Evolutionary conservation across 176 grass and related monocot species (phyloP), one percentile per base, ranked within the genome.

Genomic region (Avena sativa): DNA sequence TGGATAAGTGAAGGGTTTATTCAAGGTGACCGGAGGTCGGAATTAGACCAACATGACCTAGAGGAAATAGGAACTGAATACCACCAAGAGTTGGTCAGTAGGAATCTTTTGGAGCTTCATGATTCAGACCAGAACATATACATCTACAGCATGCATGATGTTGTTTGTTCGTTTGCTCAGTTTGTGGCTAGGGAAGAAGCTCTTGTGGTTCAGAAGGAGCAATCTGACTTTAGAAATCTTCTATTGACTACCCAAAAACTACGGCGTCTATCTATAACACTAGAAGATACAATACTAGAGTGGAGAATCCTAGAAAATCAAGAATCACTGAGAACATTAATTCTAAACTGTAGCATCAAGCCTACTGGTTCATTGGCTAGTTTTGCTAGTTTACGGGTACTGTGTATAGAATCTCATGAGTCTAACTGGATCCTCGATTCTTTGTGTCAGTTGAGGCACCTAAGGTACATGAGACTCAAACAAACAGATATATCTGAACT

Each of bases 401-500:
- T 87, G 30, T 43, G 19, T 23, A 21, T 82, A 11, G 1, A 11
- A 28, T 26, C 6, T 15, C 4, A 4, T 0, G 0, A 55, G 2
- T 47, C 53, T 12, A 44, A 34, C 6, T 10, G 12, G 10, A 34
- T 87, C 15, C 26, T 79, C 14, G 20, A 40, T 25, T 82, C 36
- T 36, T 15, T 82, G n/a, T 60, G 57, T 55, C 8, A 56, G 1
- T 69, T 87, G 14, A 75, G 64, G 5, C 79, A 87, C 46, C 30
- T 87, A 34, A 81, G 79, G 14, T 71, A 66, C 12, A n/a, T n/a
- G n/a, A n/a, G n/a, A n/a, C n/a, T n/a, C n/a, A n/a, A n/a, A n/a
- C n/a, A n/a, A n/a, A n/a, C n/a, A n/a, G n/a, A n/a, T n/a, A 75
- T 82, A 44, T 74, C 57, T 55, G 28, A 9, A 34, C 57, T 87